phyloP scores from a whole-genome alignment of 129 eudicot species.

The Erigeron canadensis region DNA sequence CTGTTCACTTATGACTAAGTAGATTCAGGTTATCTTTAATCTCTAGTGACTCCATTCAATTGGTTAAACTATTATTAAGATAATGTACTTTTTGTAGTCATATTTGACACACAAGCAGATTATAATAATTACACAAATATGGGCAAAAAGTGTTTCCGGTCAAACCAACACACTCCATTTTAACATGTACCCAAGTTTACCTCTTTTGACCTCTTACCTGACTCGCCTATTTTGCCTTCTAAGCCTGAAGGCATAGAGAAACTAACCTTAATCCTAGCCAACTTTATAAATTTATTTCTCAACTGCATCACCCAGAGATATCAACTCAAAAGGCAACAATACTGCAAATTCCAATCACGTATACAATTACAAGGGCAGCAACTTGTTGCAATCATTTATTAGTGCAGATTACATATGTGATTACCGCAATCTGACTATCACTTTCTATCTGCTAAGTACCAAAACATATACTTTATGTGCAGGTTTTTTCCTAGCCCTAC shows the following conservation, averaged over 20 bases:
- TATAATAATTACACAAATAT: too few relatives aligned
- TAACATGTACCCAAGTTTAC: too few relatives aligned
- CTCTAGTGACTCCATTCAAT: too few relatives aligned
- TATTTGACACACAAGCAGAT: too few relatives aligned
- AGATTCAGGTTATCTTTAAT: too few relatives aligned
- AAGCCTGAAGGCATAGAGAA: not conserved
- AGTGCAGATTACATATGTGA: conserved; percentile 49
- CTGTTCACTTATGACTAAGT: too few relatives aligned
- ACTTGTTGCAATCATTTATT: conserved; percentile 52
- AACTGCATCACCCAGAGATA: conserved; percentile 60
- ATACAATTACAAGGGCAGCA: not conserved
- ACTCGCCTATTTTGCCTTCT: not conserved
- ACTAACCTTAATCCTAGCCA: too few relatives aligned
- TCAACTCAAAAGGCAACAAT: conserved; percentile 75
- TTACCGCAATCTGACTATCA: conserved; percentile 1
- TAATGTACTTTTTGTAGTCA: too few relatives aligned
- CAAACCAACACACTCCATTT: too few relatives aligned
- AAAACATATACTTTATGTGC: conserved; percentile 31
- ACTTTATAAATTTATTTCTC: not conserved
- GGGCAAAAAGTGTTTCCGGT: too few relatives aligned
- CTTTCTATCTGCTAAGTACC: conserved; percentile 7
- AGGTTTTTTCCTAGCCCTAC: conserved; percentile 45
- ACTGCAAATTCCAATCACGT: conserved; percentile 68
- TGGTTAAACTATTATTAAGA: too few relatives aligned
- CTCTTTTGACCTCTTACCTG: not conserved